phyloP scores from a whole-genome alignment of 148 eudicot genomes.

The Silene conica region DNA sequence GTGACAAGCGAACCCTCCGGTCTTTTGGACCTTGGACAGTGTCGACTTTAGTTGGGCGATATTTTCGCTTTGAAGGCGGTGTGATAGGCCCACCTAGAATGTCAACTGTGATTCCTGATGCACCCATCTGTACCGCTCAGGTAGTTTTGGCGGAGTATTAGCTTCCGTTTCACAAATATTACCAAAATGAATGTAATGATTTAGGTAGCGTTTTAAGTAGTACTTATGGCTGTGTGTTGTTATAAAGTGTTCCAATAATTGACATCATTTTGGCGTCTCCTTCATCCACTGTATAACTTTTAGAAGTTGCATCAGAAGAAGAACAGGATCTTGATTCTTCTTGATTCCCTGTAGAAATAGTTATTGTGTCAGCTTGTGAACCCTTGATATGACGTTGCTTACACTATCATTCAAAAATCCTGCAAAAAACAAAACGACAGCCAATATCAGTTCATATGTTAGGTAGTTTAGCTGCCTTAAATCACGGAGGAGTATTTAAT shows the following conservation, averaged over 20 bases:
- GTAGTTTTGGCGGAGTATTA: not conserved
- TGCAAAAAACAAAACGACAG: not conserved
- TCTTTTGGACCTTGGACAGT: slow-evolving; percentile 51
- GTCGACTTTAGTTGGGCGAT: slow-evolving; percentile 46
- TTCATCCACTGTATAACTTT: slow-evolving; percentile 9
- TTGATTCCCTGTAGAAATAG: slow-evolving; percentile 8
- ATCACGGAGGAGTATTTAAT: too few relatives aligned
- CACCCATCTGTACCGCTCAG: slow-evolving; percentile 16
- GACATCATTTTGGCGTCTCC: not conserved
- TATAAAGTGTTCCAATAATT: slow-evolving; percentile 3
- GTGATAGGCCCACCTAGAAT: slow-evolving; percentile 26
- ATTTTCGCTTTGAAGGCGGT: slow-evolving; percentile 30
- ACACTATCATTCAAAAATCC: not conserved
- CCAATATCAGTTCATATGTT: not conserved
- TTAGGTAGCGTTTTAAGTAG: not conserved
- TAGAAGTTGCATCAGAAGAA: slow-evolving; percentile 12
- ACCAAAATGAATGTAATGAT: not conserved
- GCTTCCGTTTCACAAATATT: not conserved
- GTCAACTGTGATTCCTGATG: slow-evolving; percentile 19
- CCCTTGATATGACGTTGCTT: not conserved
- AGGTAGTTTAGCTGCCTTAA: not conserved
- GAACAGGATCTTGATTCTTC: not conserved
- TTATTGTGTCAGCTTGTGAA: slow-evolving; percentile 8
- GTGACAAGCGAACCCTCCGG: slow-evolving; percentile 49
- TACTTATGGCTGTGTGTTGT: not conserved